A percentile compares a stretch with the other conserved stretches of the same genome.
phyloP scores from a whole-genome alignment of 2,329 filamentous ascomycete genomes.

The Xylaria sp. region DNA sequence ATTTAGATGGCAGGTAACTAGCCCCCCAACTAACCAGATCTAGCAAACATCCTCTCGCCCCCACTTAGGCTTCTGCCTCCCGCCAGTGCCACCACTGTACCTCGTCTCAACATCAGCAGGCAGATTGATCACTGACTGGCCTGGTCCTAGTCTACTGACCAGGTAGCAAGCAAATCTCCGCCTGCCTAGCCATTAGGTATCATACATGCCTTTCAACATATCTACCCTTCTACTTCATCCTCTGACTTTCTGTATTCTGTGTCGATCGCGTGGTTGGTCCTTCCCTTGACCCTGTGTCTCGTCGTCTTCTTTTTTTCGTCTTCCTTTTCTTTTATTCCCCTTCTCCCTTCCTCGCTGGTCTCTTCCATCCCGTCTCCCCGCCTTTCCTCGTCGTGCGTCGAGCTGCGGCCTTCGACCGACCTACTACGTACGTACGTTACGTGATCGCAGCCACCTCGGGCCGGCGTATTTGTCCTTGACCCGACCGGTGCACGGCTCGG shows the following conservation, averaged over 20 bases:
- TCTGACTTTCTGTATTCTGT: neutral
- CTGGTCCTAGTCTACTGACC: neutral
- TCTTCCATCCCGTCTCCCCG: neutral
- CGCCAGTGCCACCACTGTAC: neutral
- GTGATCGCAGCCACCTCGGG: conserved; percentile 5
- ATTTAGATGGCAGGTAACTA: neutral
- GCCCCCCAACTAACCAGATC: no score
- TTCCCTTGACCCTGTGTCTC: neutral
- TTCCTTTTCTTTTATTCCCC: neutral
- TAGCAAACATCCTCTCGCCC: neutral
- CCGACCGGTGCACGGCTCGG: conserved; percentile 8
- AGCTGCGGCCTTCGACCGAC: neutral
- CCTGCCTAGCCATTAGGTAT: neutral
- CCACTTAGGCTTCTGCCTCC: conserved; percentile 21
- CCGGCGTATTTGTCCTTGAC: conserved; percentile 7
- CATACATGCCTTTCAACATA: neutral
- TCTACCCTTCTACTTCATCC: neutral
- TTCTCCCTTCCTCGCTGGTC: conserved; percentile 6
- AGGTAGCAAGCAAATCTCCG: neutral
- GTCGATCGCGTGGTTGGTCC: neutral
- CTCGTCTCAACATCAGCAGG: neutral
- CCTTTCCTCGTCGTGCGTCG: neutral
- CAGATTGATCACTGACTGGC: neutral
- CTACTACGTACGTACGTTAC: neutral
- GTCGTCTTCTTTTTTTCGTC: neutral